Evolutionary conservation across 1,284 basidiomycete genomes (phyloP), one percentile per base, ranked within the genome.

Genomic region (Fomitopsis palustris): DNA sequence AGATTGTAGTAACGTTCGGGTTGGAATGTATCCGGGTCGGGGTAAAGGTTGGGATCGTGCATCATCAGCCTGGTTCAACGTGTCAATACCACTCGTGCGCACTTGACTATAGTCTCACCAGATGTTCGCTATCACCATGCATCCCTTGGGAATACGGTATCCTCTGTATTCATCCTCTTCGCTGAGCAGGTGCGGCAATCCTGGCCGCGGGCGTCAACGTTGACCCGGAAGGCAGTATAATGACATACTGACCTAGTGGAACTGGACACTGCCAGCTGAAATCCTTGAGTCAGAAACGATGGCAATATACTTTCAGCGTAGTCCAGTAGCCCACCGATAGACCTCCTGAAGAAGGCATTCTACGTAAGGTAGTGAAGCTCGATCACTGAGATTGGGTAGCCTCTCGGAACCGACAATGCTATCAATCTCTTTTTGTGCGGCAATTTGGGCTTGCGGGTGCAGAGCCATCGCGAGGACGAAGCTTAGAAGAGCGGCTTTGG

Each of bases 1-100:
- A 74, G 49, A 12, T 29, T 29, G 29, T 31, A 16, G 66, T 77
- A 80, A 3, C 78, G 74, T 56, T 79, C 77, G 0, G 79, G 78
- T 2, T 42, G 61, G 65, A 81, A 81, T 10, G 55, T 58, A 6
- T 77, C 69, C 8, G 78, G 75, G 5, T 74, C 63, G 54, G 66
- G 60, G 61, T 69, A 70, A 53, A 68, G 62, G 4, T 59, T 62
- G 16, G 76, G 74, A 61, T 80, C 76, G 33, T 73, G 74, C 71
- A 76, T 73, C 39, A 81, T 79, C 4, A 73, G 75, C 64, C 78
- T 81, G 33, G 31, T 6, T 25, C 29, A 23, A 41, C 9, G 3
- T 16, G 16, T 33, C 5, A 35, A 19, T 23, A 47, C 17, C 21
- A 21, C 10, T 4, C 19, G 14, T n/a, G 23, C 6, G 10, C 19